These are phyloP conservation scores for Trichoderma reesei DNA, from an alignment of 495 filamentous ascomycete species.

Conservation along the genomic window DNA sequence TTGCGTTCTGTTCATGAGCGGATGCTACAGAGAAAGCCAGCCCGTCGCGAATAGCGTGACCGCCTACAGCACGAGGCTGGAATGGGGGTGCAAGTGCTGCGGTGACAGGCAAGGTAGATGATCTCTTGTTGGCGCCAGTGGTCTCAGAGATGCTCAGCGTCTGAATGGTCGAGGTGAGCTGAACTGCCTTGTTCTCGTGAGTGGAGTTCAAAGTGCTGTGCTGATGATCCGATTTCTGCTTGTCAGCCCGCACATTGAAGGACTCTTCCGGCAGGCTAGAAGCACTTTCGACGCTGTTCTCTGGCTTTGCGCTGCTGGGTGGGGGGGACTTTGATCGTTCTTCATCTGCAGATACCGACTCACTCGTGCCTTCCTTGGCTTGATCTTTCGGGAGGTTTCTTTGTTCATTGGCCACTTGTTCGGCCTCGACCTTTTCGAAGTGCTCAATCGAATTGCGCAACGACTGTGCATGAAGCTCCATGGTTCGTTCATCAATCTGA, in stretches of 20 bases:
- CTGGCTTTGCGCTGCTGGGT: slow-evolving; percentile 13
- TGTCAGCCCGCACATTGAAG: background rate
- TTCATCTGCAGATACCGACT: slow-evolving; percentile 9
- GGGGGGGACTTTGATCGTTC: background rate
- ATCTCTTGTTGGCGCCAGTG: slow-evolving; percentile 16
- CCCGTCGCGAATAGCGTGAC: background rate
- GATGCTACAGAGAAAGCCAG: background rate
- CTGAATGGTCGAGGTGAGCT: background rate
- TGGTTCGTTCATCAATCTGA: slow-evolving; percentile 39
- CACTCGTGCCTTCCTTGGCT: background rate
- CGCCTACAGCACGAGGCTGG: slow-evolving; percentile 17
- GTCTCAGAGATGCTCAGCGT: background rate
- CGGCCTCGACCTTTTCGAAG: slow-evolving; percentile 29
- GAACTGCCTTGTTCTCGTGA: background rate
- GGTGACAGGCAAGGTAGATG: slow-evolving; percentile 16
- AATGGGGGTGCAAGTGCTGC: slow-evolving; percentile 23
- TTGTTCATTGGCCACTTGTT: slow-evolving; percentile 27
- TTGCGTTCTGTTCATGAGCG: background rate
- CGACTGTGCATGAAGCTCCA: slow-evolving; percentile 22
- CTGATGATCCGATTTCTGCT: background rate
- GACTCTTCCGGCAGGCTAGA: background rate
- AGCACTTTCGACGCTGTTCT: slow-evolving; percentile 13
- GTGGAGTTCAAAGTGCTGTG: background rate
- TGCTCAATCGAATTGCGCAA: slow-evolving; percentile 25
- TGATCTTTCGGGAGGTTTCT: background rate